Percentiles rank a stretch among this genome's conserved stretches.
phyloP scores from a whole-genome alignment of 2,329 filamentous ascomycete species.

The Parastagonospora avenae region DNA sequence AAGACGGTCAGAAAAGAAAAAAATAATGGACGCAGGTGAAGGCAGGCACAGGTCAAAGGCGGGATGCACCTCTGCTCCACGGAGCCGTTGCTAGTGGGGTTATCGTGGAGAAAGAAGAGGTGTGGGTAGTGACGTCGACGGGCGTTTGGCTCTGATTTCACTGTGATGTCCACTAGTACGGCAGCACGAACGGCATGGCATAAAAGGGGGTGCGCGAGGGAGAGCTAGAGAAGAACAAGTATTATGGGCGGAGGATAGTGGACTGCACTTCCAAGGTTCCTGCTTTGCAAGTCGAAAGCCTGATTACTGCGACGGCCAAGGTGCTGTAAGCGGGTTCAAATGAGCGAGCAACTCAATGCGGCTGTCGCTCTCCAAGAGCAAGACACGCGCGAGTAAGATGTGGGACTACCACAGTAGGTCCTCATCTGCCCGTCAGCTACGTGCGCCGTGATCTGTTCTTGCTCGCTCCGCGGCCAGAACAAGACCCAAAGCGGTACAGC shows the following conservation, averaged over 20 bases:
- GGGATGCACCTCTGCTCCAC: conserved; percentile 19
- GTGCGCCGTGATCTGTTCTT: no score
- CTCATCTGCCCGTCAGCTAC: no score
- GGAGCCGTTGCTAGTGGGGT: conserved; percentile 20
- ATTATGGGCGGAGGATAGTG: neutral
- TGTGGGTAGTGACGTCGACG: conserved; percentile 19
- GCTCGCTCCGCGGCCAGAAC: no score
- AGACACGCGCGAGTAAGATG: neutral
- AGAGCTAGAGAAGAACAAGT: neutral
- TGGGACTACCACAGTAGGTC: no score
- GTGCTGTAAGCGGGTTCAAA: conserved; percentile 1
- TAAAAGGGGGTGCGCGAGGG: neutral
- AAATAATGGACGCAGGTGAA: conserved; percentile 11
- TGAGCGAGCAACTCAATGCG: conserved; percentile 15
- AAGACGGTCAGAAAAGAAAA: conserved; percentile 5
- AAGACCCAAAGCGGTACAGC: no score
- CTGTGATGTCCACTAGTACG: conserved; percentile 8
- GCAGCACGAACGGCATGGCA: conserved; percentile 6
- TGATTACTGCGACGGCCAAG: conserved; percentile 2
- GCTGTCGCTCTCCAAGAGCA: neutral
- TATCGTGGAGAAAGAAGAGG: conserved; percentile 21
- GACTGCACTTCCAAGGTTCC: conserved; percentile 5
- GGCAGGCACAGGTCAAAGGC: conserved; percentile 4
- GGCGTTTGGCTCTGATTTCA: conserved; percentile 19
- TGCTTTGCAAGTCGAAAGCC: conserved; percentile 15